Base-by-base conservation (phyloP, 208 protist species). In the Crithidia mellificae region DNA sequence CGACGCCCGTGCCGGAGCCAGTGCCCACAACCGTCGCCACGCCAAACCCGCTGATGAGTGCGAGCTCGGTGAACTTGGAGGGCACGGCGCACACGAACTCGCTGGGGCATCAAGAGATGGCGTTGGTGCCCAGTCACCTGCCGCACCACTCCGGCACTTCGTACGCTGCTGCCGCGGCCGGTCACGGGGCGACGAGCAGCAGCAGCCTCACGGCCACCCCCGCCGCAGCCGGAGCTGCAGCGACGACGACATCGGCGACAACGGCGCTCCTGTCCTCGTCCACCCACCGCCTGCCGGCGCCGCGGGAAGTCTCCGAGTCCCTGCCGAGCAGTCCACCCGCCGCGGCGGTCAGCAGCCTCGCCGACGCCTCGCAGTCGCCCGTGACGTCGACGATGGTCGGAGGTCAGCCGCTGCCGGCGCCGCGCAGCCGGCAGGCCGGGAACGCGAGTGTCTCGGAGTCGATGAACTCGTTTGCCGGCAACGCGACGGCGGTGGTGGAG, bases 331-430 rank as follows among this genome's bases (percentile, higher is more conserved):
- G 41, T n/a, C 14, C 43, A 1, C 5, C 29, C 15, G 53, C 47
- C n/a, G n/a, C n/a, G n/a, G 20, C 20, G 47, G 30, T 14, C 15
- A 29, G 20, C 0, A 51, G 53, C 47, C 25, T 47, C 12, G 56
- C 15, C 19, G 47, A 63, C 24, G 57, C 32, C 41, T 39, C 46
- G 63, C 63, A 58, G 46, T 53, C 44, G 46, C 43, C 51, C n/a
- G 52, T 41, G 50, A 66, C 22, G 36, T 55, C 49, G 22, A 63
- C 75, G 6, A 82, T 63, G 77, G 80, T 85, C 4, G 68, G 78
- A 20, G 73, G 77, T 11, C 81, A 76, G 57, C 72, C 73, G 19
- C 70, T 85, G 36, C 83, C 83, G 7, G 77, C 74, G 38, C 84
- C 78, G 12, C 84, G 84, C 20, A 86, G 80, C 61, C 47, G 55